These are phyloP conservation scores for Malassezia restricta DNA, from an alignment of 1,284 basidiomycete genomes.

Conservation along the genomic window DNA sequence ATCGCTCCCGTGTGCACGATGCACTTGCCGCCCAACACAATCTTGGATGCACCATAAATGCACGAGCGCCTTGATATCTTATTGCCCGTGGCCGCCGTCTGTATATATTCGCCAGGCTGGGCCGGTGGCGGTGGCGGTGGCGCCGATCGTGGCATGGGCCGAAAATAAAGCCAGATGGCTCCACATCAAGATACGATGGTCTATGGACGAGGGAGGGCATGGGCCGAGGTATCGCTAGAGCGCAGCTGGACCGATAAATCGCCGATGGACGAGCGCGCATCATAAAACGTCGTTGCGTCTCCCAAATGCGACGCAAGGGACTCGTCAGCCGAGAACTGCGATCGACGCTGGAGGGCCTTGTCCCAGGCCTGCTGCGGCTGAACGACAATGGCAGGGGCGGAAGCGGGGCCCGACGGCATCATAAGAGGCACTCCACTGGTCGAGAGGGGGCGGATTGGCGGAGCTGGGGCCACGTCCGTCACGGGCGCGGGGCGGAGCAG, in stretches of 20 bases:
- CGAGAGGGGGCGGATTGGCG: no score
- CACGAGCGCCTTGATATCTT: constrained; percentile 83
- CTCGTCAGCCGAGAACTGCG: not conserved
- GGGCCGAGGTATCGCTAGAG: not conserved
- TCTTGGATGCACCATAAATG: constrained; percentile 91
- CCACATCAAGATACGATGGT: not conserved
- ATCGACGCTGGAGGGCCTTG: no score
- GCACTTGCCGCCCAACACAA: constrained; percentile 91
- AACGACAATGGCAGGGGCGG: no score
- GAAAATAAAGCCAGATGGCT: not conserved
- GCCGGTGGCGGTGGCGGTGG: not conserved
- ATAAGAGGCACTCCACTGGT: no score
- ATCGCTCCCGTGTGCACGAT: constrained; percentile 80
- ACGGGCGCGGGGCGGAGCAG: no score
- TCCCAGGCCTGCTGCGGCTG: no score
- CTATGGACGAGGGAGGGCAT: not conserved
- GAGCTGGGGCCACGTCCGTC: no score
- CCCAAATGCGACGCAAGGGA: not conserved
- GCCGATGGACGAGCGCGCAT: constrained; percentile 6
- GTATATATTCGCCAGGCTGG: constrained; percentile 24
- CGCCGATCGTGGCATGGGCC: not conserved
- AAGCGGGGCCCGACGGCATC: no score
- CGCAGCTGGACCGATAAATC: not conserved
- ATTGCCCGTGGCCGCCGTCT: constrained; percentile 61
- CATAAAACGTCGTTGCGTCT: not conserved